phyloP scores from a whole-genome alignment of 2,329 filamentous ascomycete species.

The Harringtonia lauricola region DNA sequence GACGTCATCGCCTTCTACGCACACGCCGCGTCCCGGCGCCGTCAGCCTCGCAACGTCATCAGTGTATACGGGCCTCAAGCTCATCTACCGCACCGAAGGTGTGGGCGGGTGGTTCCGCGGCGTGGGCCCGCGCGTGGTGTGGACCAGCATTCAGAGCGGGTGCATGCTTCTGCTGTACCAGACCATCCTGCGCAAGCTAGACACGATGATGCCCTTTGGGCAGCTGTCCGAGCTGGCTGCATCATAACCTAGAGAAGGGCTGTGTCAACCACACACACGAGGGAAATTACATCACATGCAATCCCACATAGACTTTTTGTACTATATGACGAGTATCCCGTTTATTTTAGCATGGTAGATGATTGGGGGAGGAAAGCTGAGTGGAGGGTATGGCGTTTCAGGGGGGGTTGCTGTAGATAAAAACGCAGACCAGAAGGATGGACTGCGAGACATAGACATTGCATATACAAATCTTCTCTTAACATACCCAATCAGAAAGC shows the following conservation, averaged over 20 bases:
- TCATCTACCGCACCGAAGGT: conserved; percentile 88
- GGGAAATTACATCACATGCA: not conserved
- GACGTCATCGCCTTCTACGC: conserved; percentile 78
- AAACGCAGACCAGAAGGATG: not conserved
- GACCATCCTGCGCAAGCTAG: conserved; percentile 68
- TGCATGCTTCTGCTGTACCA: conserved; percentile 97
- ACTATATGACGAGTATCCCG: not conserved
- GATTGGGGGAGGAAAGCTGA: not conserved
- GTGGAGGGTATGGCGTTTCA: not conserved
- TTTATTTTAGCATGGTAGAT: too few relatives aligned
- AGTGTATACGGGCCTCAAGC: conserved; percentile 67
- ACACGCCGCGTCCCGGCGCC: conserved; percentile 67
- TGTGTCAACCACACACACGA: not conserved
- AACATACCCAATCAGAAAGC: not conserved
- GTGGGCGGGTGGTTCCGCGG: conserved; percentile 86
- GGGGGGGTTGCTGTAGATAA: not conserved
- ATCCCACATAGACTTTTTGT: not conserved
- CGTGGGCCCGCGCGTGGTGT: conserved; percentile 83
- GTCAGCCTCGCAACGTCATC: conserved; percentile 81
- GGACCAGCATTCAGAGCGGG: conserved; percentile 95
- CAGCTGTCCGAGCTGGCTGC: not conserved
- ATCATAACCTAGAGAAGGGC: not conserved
- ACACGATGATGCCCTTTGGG: conserved; percentile 32
- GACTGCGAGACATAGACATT: not conserved
- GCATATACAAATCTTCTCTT: not conserved